A percentile compares a stretch with the other conserved stretches of the same genome.
These are phyloP conservation scores for Aureobasidium leucospermi DNA, from an alignment of 2,329 filamentous ascomycete species.

Conservation along the genomic window DNA sequence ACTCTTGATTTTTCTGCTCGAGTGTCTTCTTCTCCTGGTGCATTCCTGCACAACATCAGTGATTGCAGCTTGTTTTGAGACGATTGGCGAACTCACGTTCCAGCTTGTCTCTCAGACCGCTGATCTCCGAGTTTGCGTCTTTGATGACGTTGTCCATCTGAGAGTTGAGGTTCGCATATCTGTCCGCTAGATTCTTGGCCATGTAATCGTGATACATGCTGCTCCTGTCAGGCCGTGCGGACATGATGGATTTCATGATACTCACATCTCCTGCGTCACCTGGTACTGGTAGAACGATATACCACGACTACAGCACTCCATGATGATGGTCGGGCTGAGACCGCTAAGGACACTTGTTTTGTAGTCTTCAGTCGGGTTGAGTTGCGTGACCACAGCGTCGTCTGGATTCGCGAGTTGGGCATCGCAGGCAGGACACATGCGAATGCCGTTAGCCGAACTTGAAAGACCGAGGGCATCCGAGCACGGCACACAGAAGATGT, in stretches of 20 bases:
- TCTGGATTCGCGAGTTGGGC: conserved; percentile 61
- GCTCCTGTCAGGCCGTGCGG: background rate
- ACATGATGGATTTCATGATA: background rate
- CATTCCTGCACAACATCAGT: conserved; percentile 38
- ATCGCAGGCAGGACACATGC: conserved; percentile 69
- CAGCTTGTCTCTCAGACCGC: conserved; percentile 57
- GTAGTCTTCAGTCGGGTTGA: conserved; percentile 81
- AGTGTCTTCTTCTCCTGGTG: conserved; percentile 56
- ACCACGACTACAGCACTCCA: conserved; percentile 77
- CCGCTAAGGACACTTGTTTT: conserved; percentile 82
- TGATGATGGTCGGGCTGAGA: conserved; percentile 69
- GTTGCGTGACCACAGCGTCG: conserved; percentile 62
- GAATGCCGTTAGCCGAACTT: conserved; percentile 39
- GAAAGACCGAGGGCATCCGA: conserved; percentile 59
- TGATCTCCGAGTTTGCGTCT: conserved; percentile 68
- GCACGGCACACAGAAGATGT: conserved; percentile 78
- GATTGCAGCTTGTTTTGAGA: background rate
- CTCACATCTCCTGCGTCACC: conserved; percentile 71
- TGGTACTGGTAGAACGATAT: conserved; percentile 85
- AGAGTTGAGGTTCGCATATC: conserved; percentile 56
- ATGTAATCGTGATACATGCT: conserved; percentile 73
- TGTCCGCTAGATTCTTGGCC: conserved; percentile 63
- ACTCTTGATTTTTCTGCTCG: conserved; percentile 63
- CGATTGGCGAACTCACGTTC: conserved; percentile 40
- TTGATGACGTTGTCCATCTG: conserved; percentile 67